Evolutionary conservation across 306 rosid species (phyloP).

Genomic region (Cucumis hystrix): DNA sequence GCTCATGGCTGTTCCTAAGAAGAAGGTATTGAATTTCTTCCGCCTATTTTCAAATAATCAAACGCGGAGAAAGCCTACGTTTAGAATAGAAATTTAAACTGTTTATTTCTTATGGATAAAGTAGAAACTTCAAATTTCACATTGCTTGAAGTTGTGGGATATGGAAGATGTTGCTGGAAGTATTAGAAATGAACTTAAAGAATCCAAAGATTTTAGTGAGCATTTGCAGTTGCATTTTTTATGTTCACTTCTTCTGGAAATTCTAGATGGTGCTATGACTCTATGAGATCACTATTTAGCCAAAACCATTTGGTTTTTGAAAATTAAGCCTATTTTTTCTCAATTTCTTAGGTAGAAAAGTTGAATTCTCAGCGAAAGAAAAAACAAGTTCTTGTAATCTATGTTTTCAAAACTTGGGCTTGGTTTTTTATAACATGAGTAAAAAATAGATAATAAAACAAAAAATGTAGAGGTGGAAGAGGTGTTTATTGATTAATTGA

Average conservation of each 20-base stretch:
- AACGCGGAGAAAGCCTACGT: neutral
- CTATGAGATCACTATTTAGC: neutral
- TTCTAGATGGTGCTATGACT: neutral
- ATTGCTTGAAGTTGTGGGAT: neutral
- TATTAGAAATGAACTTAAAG: neutral
- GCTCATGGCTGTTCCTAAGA: slow-evolving; percentile 84
- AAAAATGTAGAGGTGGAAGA: too few relatives aligned
- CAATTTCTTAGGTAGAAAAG: too few relatives aligned
- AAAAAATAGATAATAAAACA: too few relatives aligned
- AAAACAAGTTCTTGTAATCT: too few relatives aligned
- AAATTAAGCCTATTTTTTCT: too few relatives aligned
- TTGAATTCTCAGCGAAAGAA: too few relatives aligned
- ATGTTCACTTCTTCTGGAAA: neutral
- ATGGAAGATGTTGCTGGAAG: neutral
- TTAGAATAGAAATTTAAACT: neutral
- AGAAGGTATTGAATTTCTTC: slow-evolving; percentile 25
- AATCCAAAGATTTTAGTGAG: neutral
- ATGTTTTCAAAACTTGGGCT: too few relatives aligned
- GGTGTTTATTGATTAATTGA: too few relatives aligned
- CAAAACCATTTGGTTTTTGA: too few relatives aligned
- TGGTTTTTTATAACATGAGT: too few relatives aligned
- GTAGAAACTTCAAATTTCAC: neutral
- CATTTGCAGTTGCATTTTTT: neutral
- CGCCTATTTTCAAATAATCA: neutral
- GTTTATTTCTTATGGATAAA: neutral